phyloP scores from a whole-genome alignment of 2,329 filamentous ascomycete genomes.

The Fusarium oligoseptatum region DNA sequence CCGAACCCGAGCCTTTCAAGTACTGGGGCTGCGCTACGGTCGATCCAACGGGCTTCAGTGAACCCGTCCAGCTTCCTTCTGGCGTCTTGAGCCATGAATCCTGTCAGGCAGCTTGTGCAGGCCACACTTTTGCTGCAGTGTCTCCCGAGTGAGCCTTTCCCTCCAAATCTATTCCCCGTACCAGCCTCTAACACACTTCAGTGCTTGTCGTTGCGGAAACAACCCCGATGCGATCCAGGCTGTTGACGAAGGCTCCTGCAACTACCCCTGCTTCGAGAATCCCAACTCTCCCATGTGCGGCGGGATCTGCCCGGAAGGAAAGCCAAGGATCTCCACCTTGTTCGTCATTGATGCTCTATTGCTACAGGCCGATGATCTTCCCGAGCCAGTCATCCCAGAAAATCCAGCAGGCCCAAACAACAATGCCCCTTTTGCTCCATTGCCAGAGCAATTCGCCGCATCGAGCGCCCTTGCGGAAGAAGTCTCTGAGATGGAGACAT shows the following conservation, averaged over 20 bases:
- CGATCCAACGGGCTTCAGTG: conserved; percentile 32
- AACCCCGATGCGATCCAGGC: conserved; percentile 46
- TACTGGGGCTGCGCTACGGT: conserved; percentile 45
- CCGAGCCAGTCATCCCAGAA: conserved; percentile 17
- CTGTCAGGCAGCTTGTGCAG: conserved; percentile 36
- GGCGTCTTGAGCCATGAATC: conserved; percentile 35
- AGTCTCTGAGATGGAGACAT: neutral
- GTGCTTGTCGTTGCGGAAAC: conserved; percentile 54
- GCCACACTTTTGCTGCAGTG: conserved; percentile 38
- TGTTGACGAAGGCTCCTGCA: conserved; percentile 49
- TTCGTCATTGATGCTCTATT: conserved; percentile 44
- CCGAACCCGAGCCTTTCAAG: conserved; percentile 24
- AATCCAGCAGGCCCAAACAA: conserved; percentile 6
- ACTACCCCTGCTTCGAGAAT: conserved; percentile 49
- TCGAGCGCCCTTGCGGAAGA: conserved; percentile 14
- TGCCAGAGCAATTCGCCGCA: conserved; percentile 12
- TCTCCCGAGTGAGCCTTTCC: conserved; percentile 49
- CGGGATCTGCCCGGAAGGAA: conserved; percentile 47
- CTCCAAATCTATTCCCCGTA: rapidly evolving
- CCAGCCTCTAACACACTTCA: conserved; percentile 32
- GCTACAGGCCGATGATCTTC: conserved; percentile 14
- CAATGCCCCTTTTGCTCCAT: neutral
- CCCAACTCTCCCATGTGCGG: conserved; percentile 51
- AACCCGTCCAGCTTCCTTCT: conserved; percentile 22
- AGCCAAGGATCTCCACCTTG: conserved; percentile 49